Evolutionary conservation across 306 rosid genomes (phyloP).

Genomic region (Ochetophila trinervis): DNA sequence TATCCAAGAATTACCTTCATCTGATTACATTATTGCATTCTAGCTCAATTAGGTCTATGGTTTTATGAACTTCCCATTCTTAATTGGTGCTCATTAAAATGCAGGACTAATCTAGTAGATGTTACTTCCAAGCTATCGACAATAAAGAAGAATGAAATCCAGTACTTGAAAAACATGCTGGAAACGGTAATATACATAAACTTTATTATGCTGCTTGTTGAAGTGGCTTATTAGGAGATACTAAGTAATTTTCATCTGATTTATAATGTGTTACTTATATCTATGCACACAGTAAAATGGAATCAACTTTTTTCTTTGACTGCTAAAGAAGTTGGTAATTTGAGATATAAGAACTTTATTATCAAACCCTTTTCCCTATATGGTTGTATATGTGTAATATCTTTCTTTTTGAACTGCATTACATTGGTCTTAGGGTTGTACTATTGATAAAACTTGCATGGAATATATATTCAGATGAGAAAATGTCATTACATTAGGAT

Average conservation of each 20-base stretch:
- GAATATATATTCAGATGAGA: neutral
- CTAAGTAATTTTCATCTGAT: too few relatives aligned
- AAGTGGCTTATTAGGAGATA: too few relatives aligned
- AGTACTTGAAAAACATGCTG: conserved; percentile 49
- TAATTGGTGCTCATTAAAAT: conserved; percentile 18
- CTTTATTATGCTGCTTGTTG: neutral
- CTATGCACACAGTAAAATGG: too few relatives aligned
- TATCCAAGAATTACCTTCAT: neutral
- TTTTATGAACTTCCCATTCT: conserved; percentile 20
- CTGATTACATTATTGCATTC: neutral
- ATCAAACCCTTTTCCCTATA: too few relatives aligned
- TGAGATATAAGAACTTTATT: too few relatives aligned
- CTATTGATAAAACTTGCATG: neutral
- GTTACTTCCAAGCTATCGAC: conserved; percentile 46
- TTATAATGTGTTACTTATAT: too few relatives aligned
- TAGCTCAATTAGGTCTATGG: conserved; percentile 17
- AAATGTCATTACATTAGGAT: too few relatives aligned
- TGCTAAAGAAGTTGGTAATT: too few relatives aligned
- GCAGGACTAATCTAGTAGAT: conserved; percentile 73
- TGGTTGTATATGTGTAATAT: too few relatives aligned
- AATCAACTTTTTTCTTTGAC: too few relatives aligned
- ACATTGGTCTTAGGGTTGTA: neutral
- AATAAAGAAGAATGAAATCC: conserved; percentile 62
- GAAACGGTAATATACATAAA: conserved; percentile 48
- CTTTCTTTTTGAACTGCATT: neutral